phyloP scores from a whole-genome alignment of 352 stramenopile species.

The Pelagophyceae sp. region DNA sequence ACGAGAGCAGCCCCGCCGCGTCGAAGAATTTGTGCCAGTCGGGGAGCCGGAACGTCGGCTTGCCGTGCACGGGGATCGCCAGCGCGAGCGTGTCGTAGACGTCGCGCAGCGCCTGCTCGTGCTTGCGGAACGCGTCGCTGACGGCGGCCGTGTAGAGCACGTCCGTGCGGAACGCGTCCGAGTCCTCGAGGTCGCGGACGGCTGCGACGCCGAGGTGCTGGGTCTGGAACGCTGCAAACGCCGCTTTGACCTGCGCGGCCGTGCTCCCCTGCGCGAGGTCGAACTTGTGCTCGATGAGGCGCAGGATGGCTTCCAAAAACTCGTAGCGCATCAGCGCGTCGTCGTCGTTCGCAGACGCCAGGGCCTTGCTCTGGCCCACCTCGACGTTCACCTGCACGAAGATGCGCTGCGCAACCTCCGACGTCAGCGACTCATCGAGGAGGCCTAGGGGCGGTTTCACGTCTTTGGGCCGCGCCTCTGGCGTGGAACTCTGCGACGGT shows the following conservation, averaged over 20 bases:
- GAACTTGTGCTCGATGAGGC: not conserved
- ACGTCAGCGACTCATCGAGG: too few species aligned
- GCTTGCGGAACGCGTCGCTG: not conserved
- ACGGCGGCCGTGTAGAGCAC: not conserved
- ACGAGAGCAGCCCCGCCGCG: too few species aligned
- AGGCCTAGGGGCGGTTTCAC: too few species aligned
- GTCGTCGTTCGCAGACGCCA: not conserved
- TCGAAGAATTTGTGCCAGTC: too few species aligned
- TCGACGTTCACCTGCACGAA: slow-evolving; percentile 19
- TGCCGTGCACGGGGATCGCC: not conserved
- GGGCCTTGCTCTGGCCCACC: not conserved
- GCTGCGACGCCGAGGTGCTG: not conserved
- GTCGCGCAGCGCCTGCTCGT: not conserved
- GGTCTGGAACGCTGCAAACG: too few species aligned
- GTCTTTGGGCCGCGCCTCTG: too few species aligned
- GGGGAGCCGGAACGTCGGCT: not conserved
- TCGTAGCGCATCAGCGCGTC: slow-evolving; percentile 7
- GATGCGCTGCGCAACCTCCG: not conserved
- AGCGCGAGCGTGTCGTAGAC: not conserved
- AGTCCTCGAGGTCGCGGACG: not conserved
- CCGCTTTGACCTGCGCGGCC: too few species aligned
- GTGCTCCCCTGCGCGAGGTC: too few species aligned
- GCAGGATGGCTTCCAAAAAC: not conserved
- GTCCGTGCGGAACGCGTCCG: not conserved
- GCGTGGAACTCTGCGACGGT: too few species aligned